These are phyloP conservation scores for Eucalyptus coolabah DNA, from an alignment of 345 rosid genomes.

Conservation along the genomic window DNA sequence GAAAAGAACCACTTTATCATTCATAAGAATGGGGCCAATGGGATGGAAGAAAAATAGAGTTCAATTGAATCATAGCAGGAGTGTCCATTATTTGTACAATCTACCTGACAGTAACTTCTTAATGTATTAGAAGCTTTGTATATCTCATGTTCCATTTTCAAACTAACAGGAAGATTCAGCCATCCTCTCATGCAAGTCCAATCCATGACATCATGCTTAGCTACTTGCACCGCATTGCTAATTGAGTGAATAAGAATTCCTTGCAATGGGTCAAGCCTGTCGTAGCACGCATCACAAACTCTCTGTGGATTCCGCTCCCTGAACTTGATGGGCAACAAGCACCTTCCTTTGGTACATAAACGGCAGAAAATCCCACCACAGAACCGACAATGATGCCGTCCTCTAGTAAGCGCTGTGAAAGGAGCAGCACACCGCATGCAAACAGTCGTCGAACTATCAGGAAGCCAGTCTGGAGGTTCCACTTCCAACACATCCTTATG, in stretches of 20 bases:
- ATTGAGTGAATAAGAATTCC: conserved; percentile 63
- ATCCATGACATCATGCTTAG: conserved; percentile 89
- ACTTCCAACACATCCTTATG: conserved; percentile 72
- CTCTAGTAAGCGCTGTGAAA: conserved; percentile 74
- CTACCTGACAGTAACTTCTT: conserved; percentile 68
- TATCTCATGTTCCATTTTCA: conserved; percentile 92
- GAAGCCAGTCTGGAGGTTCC: conserved; percentile 93
- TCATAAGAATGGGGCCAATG: neutral
- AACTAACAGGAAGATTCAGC: conserved; percentile 87
- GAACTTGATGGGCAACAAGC: conserved; percentile 69
- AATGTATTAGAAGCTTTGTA: conserved; percentile 84
- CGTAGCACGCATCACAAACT: conserved; percentile 92
- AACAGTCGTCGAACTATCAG: conserved; percentile 64
- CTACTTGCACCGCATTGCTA: conserved; percentile 88
- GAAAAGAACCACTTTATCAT: neutral
- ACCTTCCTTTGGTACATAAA: conserved; percentile 72
- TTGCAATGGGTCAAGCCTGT: conserved; percentile 92
- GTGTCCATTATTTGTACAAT: neutral
- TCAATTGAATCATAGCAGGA: neutral
- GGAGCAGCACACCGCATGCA: conserved; percentile 83
- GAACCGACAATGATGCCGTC: conserved; percentile 95
- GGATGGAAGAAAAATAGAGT: neutral
- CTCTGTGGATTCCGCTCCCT: conserved; percentile 89
- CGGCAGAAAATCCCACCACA: conserved; percentile 95
- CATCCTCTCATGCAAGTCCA: conserved; percentile 95